These are phyloP conservation scores for Lactarius psammicola DNA, from an alignment of 768 basidiomycete species.

Conservation along the genomic window DNA sequence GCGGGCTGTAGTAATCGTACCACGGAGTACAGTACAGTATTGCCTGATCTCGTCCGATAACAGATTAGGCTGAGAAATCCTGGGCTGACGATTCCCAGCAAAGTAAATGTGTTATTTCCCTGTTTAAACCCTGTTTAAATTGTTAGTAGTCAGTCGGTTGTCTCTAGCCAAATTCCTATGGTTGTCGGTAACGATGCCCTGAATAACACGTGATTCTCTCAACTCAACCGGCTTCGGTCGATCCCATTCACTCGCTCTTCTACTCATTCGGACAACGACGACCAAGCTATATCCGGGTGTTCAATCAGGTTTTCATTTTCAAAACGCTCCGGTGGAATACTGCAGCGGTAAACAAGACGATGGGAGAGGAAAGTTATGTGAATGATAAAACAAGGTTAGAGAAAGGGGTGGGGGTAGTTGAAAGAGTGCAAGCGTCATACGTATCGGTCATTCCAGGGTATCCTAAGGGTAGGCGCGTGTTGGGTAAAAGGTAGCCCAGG, in stretches of 20 bases:
- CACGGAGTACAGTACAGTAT: neutral
- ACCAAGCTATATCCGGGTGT: constrained; percentile 7
- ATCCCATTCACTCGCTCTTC: neutral
- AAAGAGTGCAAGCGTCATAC: constrained; percentile 27
- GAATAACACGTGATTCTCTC: neutral
- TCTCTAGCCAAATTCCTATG: too few relatives aligned
- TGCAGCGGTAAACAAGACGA: constrained; percentile 11
- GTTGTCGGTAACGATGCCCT: neutral
- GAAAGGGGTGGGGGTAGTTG: neutral
- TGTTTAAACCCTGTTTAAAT: too few relatives aligned
- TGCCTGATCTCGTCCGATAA: neutral
- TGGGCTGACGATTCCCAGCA: neutral
- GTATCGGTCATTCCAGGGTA: constrained; percentile 29
- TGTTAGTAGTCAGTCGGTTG: neutral
- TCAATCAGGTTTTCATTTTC: constrained; percentile 22
- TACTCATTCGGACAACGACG: neutral
- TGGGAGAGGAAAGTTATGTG: constrained; percentile 5
- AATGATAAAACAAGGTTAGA: constrained; percentile 26
- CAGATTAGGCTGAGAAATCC: neutral
- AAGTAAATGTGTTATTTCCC: neutral
- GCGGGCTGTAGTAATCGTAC: neutral
- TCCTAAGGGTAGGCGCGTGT: constrained; percentile 21
- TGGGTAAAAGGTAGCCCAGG: constrained; percentile 14
- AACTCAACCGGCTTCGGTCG: neutral
- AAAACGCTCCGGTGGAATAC: constrained; percentile 9